A percentile compares a stretch with the other conserved stretches of the same genome.
These are phyloP conservation scores for Nepenthes gracilis DNA, from an alignment of 148 eudicot genomes.

Conservation along the genomic window DNA sequence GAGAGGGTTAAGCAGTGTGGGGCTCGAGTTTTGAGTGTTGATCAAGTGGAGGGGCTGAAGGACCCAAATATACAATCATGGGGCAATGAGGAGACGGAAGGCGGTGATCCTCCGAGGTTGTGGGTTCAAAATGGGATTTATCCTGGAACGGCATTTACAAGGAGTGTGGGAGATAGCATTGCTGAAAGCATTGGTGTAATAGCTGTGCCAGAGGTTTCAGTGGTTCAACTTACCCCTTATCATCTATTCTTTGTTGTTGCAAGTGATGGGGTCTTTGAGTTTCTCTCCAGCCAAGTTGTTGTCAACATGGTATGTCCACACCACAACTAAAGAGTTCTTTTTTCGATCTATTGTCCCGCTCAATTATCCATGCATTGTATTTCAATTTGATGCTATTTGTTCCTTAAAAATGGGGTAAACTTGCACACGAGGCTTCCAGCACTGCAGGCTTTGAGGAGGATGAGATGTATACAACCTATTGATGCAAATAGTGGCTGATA, in stretches of 20 bases:
- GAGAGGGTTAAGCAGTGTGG: conserved; percentile 90
- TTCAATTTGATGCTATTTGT: no score
- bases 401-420: no score
- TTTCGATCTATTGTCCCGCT: no score
- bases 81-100: conserved; percentile 93
- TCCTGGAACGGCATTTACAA: conserved; percentile 94
- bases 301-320: conserved; percentile 63
- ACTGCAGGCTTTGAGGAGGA: no score
- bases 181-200: conserved; percentile 92
- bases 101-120: conserved; percentile 86
- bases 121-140: conserved; percentile 92
- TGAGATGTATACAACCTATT: no score
- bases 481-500: no score
- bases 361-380: no score
- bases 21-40: conserved; percentile 93
- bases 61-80: conserved; percentile 77
- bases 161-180: conserved; percentile 84
- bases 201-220: conserved; percentile 81
- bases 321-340: no score
- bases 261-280: conserved; percentile 95
- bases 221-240: conserved; percentile 47
- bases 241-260: conserved; percentile 84
- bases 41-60: conserved; percentile 90
- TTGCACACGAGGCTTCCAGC: no score
- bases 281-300: conserved; percentile 81